A percentile compares a stretch with the other conserved stretches of the same genome.
These are phyloP conservation scores for Dioscorea zingiberensis DNA, from an alignment of 106 monocot species.

Conservation along the genomic window DNA sequence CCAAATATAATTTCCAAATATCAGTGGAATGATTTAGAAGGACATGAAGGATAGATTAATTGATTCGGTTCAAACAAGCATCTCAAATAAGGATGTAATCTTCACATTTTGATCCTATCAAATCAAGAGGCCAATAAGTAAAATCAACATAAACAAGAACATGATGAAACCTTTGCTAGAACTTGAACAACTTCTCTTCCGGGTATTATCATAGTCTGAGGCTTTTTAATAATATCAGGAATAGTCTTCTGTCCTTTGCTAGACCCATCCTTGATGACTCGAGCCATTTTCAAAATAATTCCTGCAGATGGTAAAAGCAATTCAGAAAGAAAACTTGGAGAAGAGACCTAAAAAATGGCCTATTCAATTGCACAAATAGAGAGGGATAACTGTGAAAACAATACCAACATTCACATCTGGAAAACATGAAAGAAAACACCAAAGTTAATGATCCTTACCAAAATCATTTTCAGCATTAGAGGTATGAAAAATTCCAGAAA, in stretches of 20 bases:
- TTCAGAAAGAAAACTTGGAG: neutral
- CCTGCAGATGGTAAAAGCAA: constrained; percentile 26
- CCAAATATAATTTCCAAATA: too few relatives aligned
- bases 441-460: constrained; percentile 31
- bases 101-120: too few relatives aligned
- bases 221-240: constrained; percentile 43
- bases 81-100: too few relatives aligned
- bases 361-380: neutral
- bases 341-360: neutral
- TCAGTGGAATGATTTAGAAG: too few relatives aligned
- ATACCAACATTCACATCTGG: neutral
- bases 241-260: constrained; percentile 39
- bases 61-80: neutral
- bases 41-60: too few relatives aligned
- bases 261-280: constrained; percentile 66
- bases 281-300: constrained; percentile 88
- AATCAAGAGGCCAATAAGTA: neutral
- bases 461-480: constrained; percentile 84
- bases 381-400: neutral
- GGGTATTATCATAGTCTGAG: constrained; percentile 85
- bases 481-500: constrained; percentile 87
- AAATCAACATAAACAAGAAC: neutral
- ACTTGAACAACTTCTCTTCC: constrained; percentile 84
- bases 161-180: constrained; percentile 68
- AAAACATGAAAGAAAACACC: neutral